Evolutionary conservation across 1,284 basidiomycete species (phyloP).

Genomic region (Ganoderma sinense): DNA sequence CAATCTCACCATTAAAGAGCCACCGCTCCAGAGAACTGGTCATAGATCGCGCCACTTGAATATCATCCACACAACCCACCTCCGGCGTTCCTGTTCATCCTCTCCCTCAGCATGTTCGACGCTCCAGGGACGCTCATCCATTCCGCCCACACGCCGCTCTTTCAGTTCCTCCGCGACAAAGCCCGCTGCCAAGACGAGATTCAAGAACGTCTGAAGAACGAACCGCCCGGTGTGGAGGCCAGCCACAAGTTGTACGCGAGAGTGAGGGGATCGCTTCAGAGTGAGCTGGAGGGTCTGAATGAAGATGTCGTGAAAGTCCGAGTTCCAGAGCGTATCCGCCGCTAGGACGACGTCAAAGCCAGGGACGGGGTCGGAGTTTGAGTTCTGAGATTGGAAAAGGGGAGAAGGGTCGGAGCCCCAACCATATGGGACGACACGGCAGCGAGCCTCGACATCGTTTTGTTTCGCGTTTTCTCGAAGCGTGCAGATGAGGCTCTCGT

Average conservation of each 20-base stretch:
- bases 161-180: slow-evolving; percentile 54
- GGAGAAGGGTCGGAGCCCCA: slow-evolving; percentile 65
- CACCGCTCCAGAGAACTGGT: not conserved
- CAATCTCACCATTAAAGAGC: not conserved
- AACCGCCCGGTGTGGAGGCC: slow-evolving; percentile 80
- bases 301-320: slow-evolving; percentile 61
- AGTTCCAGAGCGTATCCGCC: slow-evolving; percentile 81
- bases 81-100: slow-evolving; percentile 67
- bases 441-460: slow-evolving; percentile 57
- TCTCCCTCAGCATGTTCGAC: slow-evolving; percentile 57
- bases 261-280: slow-evolving; percentile 48
- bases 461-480: slow-evolving; percentile 61
- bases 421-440: slow-evolving; percentile 58
- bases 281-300: slow-evolving; percentile 57
- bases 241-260: slow-evolving; percentile 68
- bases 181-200: slow-evolving; percentile 44
- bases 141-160: slow-evolving; percentile 57
- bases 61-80: slow-evolving; percentile 74
- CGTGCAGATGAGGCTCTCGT: slow-evolving; percentile 63
- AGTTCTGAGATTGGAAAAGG: slow-evolving; percentile 35
- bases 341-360: slow-evolving; percentile 73
- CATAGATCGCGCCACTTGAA: slow-evolving; percentile 53
- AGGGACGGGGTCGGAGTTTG: not conserved
- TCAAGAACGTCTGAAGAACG: slow-evolving; percentile 67
- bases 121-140: slow-evolving; percentile 55